Evolutionary conservation across 2,329 filamentous ascomycete species (phyloP), one percentile per base, ranked within the genome.

Genomic region (Fusarium albosuccineum): DNA sequence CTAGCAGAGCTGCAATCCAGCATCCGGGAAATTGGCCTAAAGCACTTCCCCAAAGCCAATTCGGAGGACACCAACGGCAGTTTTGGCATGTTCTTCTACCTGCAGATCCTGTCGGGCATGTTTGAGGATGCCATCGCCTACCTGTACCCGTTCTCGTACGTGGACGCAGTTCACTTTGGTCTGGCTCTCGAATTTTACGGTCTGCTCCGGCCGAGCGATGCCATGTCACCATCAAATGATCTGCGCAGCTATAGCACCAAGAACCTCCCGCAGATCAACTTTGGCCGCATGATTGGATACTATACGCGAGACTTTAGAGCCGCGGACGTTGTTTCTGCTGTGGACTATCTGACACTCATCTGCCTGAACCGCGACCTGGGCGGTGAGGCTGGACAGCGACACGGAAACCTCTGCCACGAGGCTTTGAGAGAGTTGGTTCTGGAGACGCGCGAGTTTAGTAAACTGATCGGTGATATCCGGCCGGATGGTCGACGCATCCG

Each of bases 241-340:
- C 81, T 91, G 46, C 81, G 89, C 41, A 89, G 84, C 69, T 81
- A 88, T 78, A 93, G 88, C 70, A 91, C 86, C 73, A 87, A 89
- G 70, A 86, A 88, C 67, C 84, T 88, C 66, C 86, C 94, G 6
- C 94, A 97, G 77, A 91, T 99, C 79, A 97, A 96, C 83, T 98
- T 98, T 80, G 94, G 93, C 44, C 91, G 92, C 61, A 92, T 98
- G 84, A 85, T 98, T 64, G 97, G 95, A 40, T 93, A 96, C 77
- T 99, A 99, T 82, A 99, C 97, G 5, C 89, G 92, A 55, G 94
- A 97, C 79, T 99, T 99, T 87, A 91, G 96, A 53, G 93, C 93
- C 30, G 94, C 94, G 17, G 91, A 97, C 74, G 92, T 94, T 7
- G 92, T 92, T 60, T 92, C 93, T 34, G 96, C 97, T 3, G 92